Percentiles rank a stretch among this genome's conserved stretches.
These are phyloP conservation scores for Euphorbia peplus DNA, from an alignment of 345 rosid genomes.

Conservation along the genomic window DNA sequence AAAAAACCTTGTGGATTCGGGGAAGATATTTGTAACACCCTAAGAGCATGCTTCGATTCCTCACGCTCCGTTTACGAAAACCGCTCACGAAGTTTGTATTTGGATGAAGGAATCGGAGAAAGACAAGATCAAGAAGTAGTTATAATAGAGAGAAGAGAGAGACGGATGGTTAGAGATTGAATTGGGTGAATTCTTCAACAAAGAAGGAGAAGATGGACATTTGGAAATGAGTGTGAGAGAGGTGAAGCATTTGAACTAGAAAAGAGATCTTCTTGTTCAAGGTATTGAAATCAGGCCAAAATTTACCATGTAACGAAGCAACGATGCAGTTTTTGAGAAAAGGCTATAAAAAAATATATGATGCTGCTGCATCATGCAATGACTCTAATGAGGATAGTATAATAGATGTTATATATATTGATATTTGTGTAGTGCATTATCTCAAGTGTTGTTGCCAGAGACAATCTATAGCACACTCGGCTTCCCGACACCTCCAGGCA, in stretches of 20 bases:
- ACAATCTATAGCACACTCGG: too few relatives aligned
- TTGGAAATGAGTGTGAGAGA: neutral
- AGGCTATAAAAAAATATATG: too few relatives aligned
- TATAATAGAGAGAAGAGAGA: neutral
- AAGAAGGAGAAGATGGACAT: neutral
- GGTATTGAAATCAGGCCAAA: neutral
- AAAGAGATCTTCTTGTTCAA: neutral
- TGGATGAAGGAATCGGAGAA: constrained; percentile 13
- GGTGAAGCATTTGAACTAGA: neutral
- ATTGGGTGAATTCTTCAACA: neutral
- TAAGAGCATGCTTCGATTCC: constrained; percentile 14
- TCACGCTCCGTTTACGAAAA: too few relatives aligned
- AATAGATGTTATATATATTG: too few relatives aligned
- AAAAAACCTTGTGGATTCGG: neutral
- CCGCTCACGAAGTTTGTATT: too few relatives aligned
- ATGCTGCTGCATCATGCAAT: too few relatives aligned
- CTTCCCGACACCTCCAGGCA: too few relatives aligned
- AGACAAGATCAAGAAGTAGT: too few relatives aligned
- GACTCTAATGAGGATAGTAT: too few relatives aligned
- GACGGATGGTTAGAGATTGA: neutral
- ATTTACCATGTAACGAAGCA: neutral
- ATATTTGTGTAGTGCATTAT: too few relatives aligned
- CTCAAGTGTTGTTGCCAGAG: too few relatives aligned
- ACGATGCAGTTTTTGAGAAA: too few relatives aligned
- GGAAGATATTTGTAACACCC: neutral